Evolutionary conservation across 768 basidiomycete species (phyloP).

Genomic region (Tulasnella sp.): DNA sequence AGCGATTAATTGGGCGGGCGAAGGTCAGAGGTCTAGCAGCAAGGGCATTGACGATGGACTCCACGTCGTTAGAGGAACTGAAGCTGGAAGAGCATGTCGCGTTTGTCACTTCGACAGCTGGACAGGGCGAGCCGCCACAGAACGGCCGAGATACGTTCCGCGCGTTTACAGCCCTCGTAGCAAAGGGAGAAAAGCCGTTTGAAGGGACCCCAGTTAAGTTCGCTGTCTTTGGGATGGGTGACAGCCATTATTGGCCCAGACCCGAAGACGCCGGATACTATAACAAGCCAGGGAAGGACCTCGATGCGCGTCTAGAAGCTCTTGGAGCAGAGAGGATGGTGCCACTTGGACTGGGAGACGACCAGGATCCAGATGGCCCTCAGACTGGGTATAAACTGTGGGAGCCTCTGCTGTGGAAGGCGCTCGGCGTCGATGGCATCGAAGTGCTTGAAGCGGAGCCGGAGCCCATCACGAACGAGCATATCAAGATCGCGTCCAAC

Average conservation of each 20-base stretch:
- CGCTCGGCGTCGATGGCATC: slow-evolving; percentile 77
- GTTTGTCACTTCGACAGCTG: slow-evolving; percentile 86
- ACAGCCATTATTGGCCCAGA: slow-evolving; percentile 98
- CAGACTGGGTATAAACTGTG: slow-evolving; percentile 95
- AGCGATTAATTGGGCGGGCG: slow-evolving; percentile 70
- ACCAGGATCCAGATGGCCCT: slow-evolving; percentile 93
- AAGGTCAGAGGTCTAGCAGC: slow-evolving; percentile 74
- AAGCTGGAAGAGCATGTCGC: slow-evolving; percentile 63
- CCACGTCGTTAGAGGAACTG: slow-evolving; percentile 62
- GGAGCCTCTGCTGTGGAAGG: slow-evolving; percentile 91
- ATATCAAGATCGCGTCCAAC: slow-evolving; percentile 93
- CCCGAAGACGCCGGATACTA: slow-evolving; percentile 96
- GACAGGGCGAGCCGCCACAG: slow-evolving; percentile 96
- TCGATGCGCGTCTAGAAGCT: slow-evolving; percentile 64
- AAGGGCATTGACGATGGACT: slow-evolving; percentile 68
- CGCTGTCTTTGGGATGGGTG: slow-evolving; percentile 89
- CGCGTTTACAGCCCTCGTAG: slow-evolving; percentile 53
- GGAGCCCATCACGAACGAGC: slow-evolving; percentile 96
- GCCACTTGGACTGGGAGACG: slow-evolving; percentile 78
- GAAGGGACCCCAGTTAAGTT: slow-evolving; percentile 44
- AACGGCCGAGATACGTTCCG: slow-evolving; percentile 89
- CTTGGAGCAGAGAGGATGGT: slow-evolving; percentile 71
- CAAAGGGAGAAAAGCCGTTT: slow-evolving; percentile 48
- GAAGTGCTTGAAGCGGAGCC: slow-evolving; percentile 89
- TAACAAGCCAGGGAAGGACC: slow-evolving; percentile 91